Evolutionary conservation across 2,329 filamentous ascomycete species (phyloP).

Genomic region (Beauveria sp.): DNA sequence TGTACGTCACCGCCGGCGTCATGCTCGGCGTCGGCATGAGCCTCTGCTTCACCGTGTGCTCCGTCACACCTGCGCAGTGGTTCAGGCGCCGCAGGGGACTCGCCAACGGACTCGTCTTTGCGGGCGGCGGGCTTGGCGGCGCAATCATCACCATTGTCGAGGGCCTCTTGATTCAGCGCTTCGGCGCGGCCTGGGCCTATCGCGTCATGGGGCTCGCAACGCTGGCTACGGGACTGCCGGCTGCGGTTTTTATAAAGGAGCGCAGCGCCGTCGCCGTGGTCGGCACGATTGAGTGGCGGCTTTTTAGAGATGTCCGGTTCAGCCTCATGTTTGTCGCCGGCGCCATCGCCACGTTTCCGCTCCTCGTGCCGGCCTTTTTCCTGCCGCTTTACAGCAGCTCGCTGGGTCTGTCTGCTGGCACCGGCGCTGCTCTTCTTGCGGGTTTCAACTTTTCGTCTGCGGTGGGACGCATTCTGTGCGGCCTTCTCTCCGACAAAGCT

Average conservation of each 20-base stretch:
- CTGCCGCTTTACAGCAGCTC: constrained; percentile 45
- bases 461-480: constrained; percentile 43
- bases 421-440: constrained; percentile 47
- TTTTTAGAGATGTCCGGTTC: constrained; percentile 45
- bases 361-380: constrained; percentile 53
- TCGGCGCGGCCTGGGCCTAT: constrained; percentile 13
- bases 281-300: constrained; percentile 37
- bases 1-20: constrained; percentile 12
- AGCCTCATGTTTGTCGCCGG: constrained; percentile 42
- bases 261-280: constrained; percentile 22
- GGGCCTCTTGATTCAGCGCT: constrained; percentile 9
- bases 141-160: constrained; percentile 13
- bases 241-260: constrained; percentile 12
- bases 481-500: constrained; percentile 41
- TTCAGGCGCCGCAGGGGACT: constrained; percentile 11
- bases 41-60: constrained; percentile 13
- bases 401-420: constrained; percentile 39
- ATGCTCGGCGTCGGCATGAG: constrained; percentile 11
- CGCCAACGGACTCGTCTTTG: constrained; percentile 14
- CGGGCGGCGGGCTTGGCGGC: constrained; percentile 14
- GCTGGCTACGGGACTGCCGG: constrained; percentile 11
- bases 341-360: constrained; percentile 46
- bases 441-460: constrained; percentile 53
- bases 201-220: constrained; percentile 11
- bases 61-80: constrained; percentile 13